These are phyloP conservation scores for Lactarius akahatsu DNA, from an alignment of 768 basidiomycete species.

Conservation along the genomic window DNA sequence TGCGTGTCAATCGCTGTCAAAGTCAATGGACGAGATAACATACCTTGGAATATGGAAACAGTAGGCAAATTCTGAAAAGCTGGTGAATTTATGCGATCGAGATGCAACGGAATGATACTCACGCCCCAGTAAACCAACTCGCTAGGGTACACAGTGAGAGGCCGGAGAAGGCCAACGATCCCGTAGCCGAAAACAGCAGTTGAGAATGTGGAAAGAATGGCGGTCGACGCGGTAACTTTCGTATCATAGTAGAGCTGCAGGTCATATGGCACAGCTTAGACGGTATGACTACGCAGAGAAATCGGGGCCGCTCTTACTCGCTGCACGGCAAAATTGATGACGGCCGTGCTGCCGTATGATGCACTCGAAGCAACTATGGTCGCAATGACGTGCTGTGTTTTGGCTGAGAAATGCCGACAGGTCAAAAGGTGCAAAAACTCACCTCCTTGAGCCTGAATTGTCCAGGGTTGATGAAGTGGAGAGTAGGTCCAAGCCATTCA, in stretches of 20 bases:
- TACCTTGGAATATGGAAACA: slow-evolving; percentile 60
- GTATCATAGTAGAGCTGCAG: slow-evolving; percentile 58
- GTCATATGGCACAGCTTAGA: not conserved
- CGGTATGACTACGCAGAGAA: not conserved
- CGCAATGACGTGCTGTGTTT: slow-evolving; percentile 52
- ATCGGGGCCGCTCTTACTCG: slow-evolving; percentile 38
- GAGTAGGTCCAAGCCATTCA: slow-evolving; percentile 40
- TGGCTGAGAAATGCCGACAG: not conserved
- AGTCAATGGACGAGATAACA: not conserved
- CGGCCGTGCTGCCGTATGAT: slow-evolving; percentile 51
- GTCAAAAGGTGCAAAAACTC: slow-evolving; percentile 13
- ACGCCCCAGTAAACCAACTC: slow-evolving; percentile 65
- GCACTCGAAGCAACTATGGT: slow-evolving; percentile 60
- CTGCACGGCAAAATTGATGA: slow-evolving; percentile 62
- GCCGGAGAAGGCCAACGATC: slow-evolving; percentile 56
- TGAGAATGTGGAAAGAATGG: slow-evolving; percentile 61
- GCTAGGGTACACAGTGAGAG: slow-evolving; percentile 59
- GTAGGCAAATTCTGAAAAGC: slow-evolving; percentile 50
- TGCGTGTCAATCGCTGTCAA: slow-evolving; percentile 30
- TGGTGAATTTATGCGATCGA: not conserved
- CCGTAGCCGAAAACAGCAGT: slow-evolving; percentile 68
- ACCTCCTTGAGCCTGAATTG: slow-evolving; percentile 62
- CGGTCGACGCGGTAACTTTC: slow-evolving; percentile 45
- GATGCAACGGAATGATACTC: slow-evolving; percentile 28
- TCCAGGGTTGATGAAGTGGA: slow-evolving; percentile 56